Evolutionary conservation across 208 protist genomes (phyloP).

Genomic region (Blechomonas ayalai): DNA sequence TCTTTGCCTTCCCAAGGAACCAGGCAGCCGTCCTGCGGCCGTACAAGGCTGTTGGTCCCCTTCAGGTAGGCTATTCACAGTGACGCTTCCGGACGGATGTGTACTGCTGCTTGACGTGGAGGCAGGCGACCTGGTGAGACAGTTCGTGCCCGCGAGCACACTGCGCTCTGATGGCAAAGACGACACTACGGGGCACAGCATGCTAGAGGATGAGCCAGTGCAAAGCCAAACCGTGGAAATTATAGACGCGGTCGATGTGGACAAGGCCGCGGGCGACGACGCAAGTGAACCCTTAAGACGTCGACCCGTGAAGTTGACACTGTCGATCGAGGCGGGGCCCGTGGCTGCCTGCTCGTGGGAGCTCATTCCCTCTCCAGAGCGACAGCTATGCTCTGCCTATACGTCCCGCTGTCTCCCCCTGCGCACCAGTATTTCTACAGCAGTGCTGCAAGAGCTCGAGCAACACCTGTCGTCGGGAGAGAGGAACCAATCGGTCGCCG

Average conservation of each 20-base stretch:
- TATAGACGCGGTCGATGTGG: no score
- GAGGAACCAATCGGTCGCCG: slow-evolving; percentile 7
- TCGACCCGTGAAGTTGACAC: no score
- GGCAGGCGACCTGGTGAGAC: slow-evolving; percentile 44
- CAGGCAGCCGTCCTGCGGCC: no score
- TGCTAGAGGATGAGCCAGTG: no score
- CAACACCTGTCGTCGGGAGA: slow-evolving; percentile 4
- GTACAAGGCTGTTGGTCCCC: slow-evolving; percentile 55
- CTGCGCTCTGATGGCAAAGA: not conserved
- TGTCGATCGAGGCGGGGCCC: not conserved
- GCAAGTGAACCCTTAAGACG: no score
- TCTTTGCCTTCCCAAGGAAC: slow-evolving; percentile 8
- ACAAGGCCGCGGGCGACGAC: no score
- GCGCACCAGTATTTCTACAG: slow-evolving; percentile 9
- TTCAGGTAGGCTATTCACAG: slow-evolving; percentile 53
- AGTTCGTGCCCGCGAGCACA: slow-evolving; percentile 26
- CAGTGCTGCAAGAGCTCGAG: slow-evolving; percentile 21
- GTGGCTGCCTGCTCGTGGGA: not conserved
- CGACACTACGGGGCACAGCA: not conserved
- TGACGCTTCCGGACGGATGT: slow-evolving; percentile 37
- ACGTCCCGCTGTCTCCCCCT: slow-evolving; percentile 15
- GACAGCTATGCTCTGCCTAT: not conserved
- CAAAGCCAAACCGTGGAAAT: no score
- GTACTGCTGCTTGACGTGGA: slow-evolving; percentile 68
- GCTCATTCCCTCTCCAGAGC: not conserved